Evolutionary conservation across 441 rosid species (phyloP), one percentile per base, ranked within the genome.

Genomic region (Adansonia rubrostipa): DNA sequence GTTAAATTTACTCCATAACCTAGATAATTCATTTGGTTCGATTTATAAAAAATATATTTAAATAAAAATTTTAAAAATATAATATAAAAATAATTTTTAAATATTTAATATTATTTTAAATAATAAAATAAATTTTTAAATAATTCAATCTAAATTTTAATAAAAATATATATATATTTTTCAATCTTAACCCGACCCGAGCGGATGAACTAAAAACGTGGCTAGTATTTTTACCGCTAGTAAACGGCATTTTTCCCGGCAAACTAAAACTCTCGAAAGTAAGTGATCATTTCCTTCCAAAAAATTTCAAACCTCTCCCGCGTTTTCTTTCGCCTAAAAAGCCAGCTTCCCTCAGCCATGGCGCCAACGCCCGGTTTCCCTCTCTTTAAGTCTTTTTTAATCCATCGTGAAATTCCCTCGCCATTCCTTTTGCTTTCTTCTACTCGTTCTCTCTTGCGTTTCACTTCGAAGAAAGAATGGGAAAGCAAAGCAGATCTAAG

Each of bases 401-500:
- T 7, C 71, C 44, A 71, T 36, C 10, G 9, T 40, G 40, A 13
- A 19, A 15, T 6, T 44, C 5, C 5, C 7, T 24, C 57, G n/a
- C 61, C 8, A 45, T 54, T 13, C 8, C 40, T 60, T 10, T 22
- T 33, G 48, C 8, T 22, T 10, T 44, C 13, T 14, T 20, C 61
- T 57, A 19, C 14, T 28, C 9, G 24, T 19, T 61, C 40, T 74
- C 63, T 53, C 51, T 45, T n/a, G 48, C 56, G 53, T 22, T 53
- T n/a, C 65, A 33, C 6, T 73, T 42, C 13, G 6, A 63, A 9
- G 5, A 7, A 17, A 51, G 63, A 19, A 60, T 93, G 98, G 87
- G 86, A 76, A 93, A 81, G 86, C 87, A 86, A 40, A 75, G 66
- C 83, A 88, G 84, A 82, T 77, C 89, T 17, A 91, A 81, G 74